Base-by-base conservation (phyloP, 1,284 basidiomycete species). In the Ustilago xerochloae region DNA sequence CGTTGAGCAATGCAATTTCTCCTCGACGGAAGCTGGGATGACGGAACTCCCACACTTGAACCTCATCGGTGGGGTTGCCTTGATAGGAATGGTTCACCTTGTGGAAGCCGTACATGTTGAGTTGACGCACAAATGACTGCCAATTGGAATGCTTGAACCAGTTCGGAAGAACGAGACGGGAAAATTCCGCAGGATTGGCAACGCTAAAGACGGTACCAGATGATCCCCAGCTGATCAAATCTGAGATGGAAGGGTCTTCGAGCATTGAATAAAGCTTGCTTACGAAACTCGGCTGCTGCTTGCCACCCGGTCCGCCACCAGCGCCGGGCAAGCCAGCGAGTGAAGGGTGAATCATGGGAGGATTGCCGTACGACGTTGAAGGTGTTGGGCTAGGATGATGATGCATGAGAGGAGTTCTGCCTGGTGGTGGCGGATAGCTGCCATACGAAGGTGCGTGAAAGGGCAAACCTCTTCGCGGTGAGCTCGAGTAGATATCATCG, bases 121-220 rank as follows among this genome's bases (percentile, higher is more conserved):
- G 75, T 53, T 81, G 80, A 6, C 80, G 71, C 8, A 81, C 78
- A 61, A 81, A 81, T 10, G 79, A 81, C 35, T 81, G 80, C 80
- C 80, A 81, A 49, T 81, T 81, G 54, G 77, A 77, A 55, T 81
- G 80, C 72, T 81, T 81, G 77, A 81, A 81, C 77, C 77, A 81
- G 39, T 77, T 77, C 3, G 80, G 80, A 10, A 81, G 58, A 15
- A 81, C 75, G 10, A 78, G 58, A 3, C 75, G 64, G 13, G 80
- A 80, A 47, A 81, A 81, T 36, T 80, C 78, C 24, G 80, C 70
- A 1, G 80, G 80, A 36, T 78, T 80, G 45, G 80, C 77, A 20
- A 81, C 80, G 55, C 69, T 74, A 52, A 81, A 81, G 15, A 73
- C 76, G 29, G 75, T 75, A 9, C 80, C 80, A 4, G 60, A 62